A percentile compares a stretch with the other conserved stretches of the same genome.
phyloP scores from a whole-genome alignment of 805 yeast genomes.

The Wickerhamomyces rabaulensis region DNA sequence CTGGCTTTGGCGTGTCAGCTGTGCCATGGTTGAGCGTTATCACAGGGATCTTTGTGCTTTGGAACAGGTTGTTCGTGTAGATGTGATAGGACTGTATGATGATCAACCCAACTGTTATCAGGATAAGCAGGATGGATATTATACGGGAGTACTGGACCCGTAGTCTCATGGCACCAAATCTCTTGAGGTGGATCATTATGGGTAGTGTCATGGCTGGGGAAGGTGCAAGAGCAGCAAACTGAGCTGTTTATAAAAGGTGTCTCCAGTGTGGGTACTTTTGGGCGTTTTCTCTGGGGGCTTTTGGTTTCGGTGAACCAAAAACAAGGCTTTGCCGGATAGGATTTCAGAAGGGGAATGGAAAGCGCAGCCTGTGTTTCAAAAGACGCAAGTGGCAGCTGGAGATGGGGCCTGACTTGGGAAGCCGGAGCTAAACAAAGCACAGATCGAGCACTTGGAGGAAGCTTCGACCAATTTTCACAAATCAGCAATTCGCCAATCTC shows the following conservation, averaged over 20 bases:
- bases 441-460: too few relatives aligned
- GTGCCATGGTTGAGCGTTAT: neutral
- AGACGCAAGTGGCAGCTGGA: too few relatives aligned
- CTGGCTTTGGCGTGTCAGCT: too few relatives aligned
- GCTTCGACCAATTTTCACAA: too few relatives aligned
- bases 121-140: neutral
- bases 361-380: too few relatives aligned
- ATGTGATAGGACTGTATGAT: neutral
- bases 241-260: too few relatives aligned
- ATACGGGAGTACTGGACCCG: neutral
- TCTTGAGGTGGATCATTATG: neutral
- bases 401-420: too few relatives aligned
- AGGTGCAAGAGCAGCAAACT: too few relatives aligned
- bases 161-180: neutral
- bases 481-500: too few relatives aligned
- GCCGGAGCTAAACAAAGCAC: too few relatives aligned
- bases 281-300: neutral
- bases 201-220: neutral
- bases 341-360: neutral
- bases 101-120: neutral
- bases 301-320: neutral
- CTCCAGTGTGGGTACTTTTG: too few relatives aligned
- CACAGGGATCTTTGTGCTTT: neutral
- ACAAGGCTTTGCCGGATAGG: neutral
- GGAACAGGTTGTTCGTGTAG: neutral